A percentile compares a stretch with the other conserved stretches of the same genome.
These are phyloP conservation scores for Meyerozyma smithsonii DNA, from an alignment of 1,139 yeast genomes.

Conservation along the genomic window DNA sequence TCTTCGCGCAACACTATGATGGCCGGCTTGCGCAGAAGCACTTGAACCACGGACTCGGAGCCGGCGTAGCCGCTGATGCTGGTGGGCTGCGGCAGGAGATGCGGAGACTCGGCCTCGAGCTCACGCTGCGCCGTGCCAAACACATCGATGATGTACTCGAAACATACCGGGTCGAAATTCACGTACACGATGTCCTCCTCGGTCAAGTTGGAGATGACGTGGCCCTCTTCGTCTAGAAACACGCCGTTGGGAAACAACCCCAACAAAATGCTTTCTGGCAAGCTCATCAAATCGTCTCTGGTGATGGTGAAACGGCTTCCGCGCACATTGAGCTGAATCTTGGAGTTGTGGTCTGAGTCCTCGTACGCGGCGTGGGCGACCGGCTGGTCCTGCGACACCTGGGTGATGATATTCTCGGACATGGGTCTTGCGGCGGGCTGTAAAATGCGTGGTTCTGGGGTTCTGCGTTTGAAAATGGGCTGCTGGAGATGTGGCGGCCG, in stretches of 20 bases:
- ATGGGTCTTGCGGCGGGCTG: conserved; percentile 10
- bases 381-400: conserved; percentile 47
- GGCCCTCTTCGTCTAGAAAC: conserved; percentile 68
- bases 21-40: conserved; percentile 78
- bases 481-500: no score
- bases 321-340: conserved; percentile 62
- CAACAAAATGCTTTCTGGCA: conserved; percentile 85
- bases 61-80: background rate
- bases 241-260: conserved; percentile 91
- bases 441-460: background rate
- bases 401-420: conserved; percentile 55
- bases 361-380: conserved; percentile 18
- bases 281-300: conserved; percentile 81
- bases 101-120: conserved; percentile 15
- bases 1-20: conserved; percentile 92
- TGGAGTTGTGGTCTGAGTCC: conserved; percentile 53
- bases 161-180: conserved; percentile 82
- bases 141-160: conserved; percentile 71
- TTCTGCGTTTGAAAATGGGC: no score
- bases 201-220: conserved; percentile 69
- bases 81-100: conserved; percentile 10
- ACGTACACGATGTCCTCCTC: conserved; percentile 75
- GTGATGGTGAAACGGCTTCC: conserved; percentile 66
- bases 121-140: conserved; percentile 49
- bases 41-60: conserved; percentile 27